Evolutionary conservation across 371 early-diverging fungal species (phyloP).

Genomic region (Blakeslea trispora): DNA sequence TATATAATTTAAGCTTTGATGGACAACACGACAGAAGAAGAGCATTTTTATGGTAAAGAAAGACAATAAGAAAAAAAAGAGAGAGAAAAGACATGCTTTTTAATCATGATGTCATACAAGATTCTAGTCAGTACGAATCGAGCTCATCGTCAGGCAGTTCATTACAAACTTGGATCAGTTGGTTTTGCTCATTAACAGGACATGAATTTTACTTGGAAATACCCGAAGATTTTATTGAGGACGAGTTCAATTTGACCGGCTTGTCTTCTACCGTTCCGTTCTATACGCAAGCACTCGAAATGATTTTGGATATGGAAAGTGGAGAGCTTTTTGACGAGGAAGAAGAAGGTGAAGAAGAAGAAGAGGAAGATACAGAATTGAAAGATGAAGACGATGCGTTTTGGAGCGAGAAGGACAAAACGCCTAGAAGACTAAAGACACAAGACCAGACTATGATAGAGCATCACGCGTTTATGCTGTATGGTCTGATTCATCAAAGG

Average conservation of each 20-base stretch:
- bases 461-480: slow-evolving; percentile 64
- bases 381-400: slow-evolving; percentile 31
- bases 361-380: slow-evolving; percentile 25
- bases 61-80: too few relatives aligned
- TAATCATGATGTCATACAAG: neutral
- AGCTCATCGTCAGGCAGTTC: slow-evolving; percentile 26
- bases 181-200: slow-evolving; percentile 86
- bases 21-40: neutral
- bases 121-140: slow-evolving; percentile 8
- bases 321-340: slow-evolving; percentile 44
- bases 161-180: slow-evolving; percentile 75
- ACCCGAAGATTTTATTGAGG: slow-evolving; percentile 86
- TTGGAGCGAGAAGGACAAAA: slow-evolving; percentile 33
- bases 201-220: slow-evolving; percentile 86
- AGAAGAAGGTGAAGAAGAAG: slow-evolving; percentile 29
- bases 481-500: slow-evolving; percentile 84
- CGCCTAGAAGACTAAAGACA: slow-evolving; percentile 14
- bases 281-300: slow-evolving; percentile 80
- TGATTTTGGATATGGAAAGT: slow-evolving; percentile 85
- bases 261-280: slow-evolving; percentile 78
- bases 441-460: slow-evolving; percentile 45
- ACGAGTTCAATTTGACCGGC: slow-evolving; percentile 94
- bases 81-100: too few relatives aligned
- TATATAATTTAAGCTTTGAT: neutral
- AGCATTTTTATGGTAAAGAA: neutral